Base-by-base conservation (phyloP, 139 green algal species). In the Coelastrella sp. region DNA sequence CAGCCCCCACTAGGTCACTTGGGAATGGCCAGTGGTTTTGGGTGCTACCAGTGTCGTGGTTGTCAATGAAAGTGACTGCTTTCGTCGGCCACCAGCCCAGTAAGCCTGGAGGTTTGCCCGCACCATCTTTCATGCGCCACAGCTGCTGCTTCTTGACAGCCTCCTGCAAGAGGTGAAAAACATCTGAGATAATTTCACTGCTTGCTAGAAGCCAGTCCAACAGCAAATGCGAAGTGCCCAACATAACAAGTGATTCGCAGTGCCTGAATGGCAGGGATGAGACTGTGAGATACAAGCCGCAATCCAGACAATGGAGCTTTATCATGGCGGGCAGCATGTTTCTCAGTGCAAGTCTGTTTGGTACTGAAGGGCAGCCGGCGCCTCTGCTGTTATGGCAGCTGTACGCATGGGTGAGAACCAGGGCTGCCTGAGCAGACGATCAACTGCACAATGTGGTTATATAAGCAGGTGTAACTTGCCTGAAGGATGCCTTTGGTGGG, bases 21-120 rank as follows among this genome's bases (percentile, higher is more conserved):
- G 97, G 97, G 91, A 98, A 98, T 56, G 95, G 95, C 96, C 96
- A 98, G 91, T 97, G 96, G 82, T 96, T 87, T 89, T 96, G 93
- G 1, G 91, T 96, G 89, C 85, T 94, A 35, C 93, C 95, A 61
- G 95, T 96, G 90, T 97, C 93, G 70, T 97, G 97, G 89, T 98
- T 99, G 57, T 97, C 96, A 22, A 94, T 22, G 89, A 99, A 99
- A 4, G 95, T 97, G 25, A 98, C 94, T 0, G 94, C 93, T 57
- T 88, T 93, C 24, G 9, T 58, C 27, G 98, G 97, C 98, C 97
- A 99, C 91, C 97, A 97, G 78, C 98, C 98, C 25, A 98, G 84
- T 68, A 99, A 87, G 10, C 97, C 97, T n/a, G 96, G 92, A 17
- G 97, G 94, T 66, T 95, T 94, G 25, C 96, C 96, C 87, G 97